Evolutionary conservation across 73 alveolate genomes (phyloP).

Genomic region (Paramecium sonneborni): DNA sequence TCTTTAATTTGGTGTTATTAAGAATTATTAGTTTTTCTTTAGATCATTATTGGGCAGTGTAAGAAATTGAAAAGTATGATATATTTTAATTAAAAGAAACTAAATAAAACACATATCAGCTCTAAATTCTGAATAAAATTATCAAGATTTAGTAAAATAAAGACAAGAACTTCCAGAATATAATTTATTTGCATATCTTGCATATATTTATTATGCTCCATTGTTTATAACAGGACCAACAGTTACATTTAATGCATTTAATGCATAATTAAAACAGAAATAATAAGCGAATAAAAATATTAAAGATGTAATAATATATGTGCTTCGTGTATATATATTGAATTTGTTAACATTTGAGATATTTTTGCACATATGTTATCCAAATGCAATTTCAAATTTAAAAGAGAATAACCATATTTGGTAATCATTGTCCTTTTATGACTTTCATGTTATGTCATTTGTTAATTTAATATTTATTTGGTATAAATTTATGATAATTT

Average conservation of each 20-base stretch:
- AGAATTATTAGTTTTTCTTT: conserved; percentile 58
- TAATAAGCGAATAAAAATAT: conserved; percentile 14
- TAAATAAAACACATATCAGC: neutral
- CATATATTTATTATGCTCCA: conserved; percentile 50
- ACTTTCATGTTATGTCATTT: neutral
- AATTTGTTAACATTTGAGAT: conserved; percentile 46
- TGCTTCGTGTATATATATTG: conserved; percentile 13
- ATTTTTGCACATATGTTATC: conserved; percentile 50
- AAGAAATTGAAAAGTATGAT: neutral
- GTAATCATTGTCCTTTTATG: neutral
- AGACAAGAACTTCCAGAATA: conserved; percentile 24
- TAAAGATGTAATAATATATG: conserved; percentile 6
- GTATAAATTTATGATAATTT: conserved; percentile 79
- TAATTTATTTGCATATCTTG: conserved; percentile 20
- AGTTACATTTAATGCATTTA: conserved; percentile 62
- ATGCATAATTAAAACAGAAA: conserved; percentile 33
- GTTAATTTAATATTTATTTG: conserved; percentile 58
- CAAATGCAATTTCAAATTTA: neutral
- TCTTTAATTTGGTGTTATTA: conserved; percentile 51
- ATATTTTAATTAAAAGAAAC: neutral
- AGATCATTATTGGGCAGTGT: conserved; percentile 50
- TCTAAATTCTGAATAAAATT: neutral
- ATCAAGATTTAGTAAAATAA: conserved; percentile 35
- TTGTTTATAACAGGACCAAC: conserved; percentile 61
- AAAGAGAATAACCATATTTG: neutral